Evolutionary conservation across 1,284 basidiomycete species (phyloP).

Genomic region (Coniferiporia sulphurascens): DNA sequence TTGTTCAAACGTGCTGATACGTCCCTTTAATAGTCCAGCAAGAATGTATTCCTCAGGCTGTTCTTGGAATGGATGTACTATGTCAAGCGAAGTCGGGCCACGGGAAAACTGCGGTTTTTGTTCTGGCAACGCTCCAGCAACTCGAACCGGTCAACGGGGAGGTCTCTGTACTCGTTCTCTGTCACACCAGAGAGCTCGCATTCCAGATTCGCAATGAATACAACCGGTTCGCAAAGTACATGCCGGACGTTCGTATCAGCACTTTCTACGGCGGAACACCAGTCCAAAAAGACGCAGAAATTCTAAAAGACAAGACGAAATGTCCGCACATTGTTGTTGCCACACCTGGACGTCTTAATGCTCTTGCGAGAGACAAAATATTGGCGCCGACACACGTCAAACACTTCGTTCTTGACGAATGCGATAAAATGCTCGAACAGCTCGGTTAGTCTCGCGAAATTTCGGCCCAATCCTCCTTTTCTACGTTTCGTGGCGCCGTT

Average conservation of each 20-base stretch:
- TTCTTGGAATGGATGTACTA: slow-evolving; percentile 98
- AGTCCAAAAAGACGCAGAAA: slow-evolving; percentile 90
- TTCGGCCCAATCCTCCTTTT: slow-evolving; percentile 39
- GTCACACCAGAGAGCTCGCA: slow-evolving; percentile 98
- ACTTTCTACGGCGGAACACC: slow-evolving; percentile 98
- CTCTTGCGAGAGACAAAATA: slow-evolving; percentile 88
- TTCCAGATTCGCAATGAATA: slow-evolving; percentile 99
- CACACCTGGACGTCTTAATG: slow-evolving; percentile 94
- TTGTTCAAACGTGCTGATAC: neutral
- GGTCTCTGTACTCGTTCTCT: slow-evolving; percentile 95
- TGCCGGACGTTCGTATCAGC: slow-evolving; percentile 96
- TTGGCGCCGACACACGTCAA: slow-evolving; percentile 92
- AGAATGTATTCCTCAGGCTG: slow-evolving; percentile 99
- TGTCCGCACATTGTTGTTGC: slow-evolving; percentile 99
- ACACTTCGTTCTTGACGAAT: slow-evolving; percentile 99
- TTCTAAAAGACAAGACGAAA: slow-evolving; percentile 93
- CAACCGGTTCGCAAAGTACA: slow-evolving; percentile 98
- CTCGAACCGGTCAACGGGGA: slow-evolving; percentile 98
- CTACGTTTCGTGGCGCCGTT: slow-evolving; percentile 14
- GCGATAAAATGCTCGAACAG: slow-evolving; percentile 99
- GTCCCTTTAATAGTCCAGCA: slow-evolving; percentile 77
- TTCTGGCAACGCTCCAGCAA: slow-evolving; percentile 96
- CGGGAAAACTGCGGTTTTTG: slow-evolving; percentile 99
- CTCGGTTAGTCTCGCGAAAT: slow-evolving; percentile 94
- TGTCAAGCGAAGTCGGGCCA: slow-evolving; percentile 99